Conservation (phyloP, 768 basidiomycete species). For the Termitomyces sp. region DNA sequence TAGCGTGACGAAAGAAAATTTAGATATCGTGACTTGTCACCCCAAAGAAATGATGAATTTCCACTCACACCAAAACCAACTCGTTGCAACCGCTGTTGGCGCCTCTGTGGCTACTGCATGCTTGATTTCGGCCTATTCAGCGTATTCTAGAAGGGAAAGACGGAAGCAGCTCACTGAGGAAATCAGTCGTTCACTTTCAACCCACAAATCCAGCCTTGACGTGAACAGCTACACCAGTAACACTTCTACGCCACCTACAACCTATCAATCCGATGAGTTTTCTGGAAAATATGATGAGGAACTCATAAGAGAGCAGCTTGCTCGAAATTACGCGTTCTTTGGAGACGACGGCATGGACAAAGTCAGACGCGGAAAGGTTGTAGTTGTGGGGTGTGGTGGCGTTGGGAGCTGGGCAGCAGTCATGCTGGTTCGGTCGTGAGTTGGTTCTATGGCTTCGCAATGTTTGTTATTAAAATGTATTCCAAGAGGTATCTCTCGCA, state of each 20-base stretch:
- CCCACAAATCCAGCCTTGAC: constrained; percentile 22
- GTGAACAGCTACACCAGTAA: constrained; percentile 9
- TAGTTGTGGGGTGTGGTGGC: constrained; percentile 92
- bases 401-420: constrained; percentile 96
- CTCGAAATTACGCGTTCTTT: constrained; percentile 93
- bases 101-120: constrained; percentile 62
- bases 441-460: constrained; percentile 12
- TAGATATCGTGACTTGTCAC: constrained; percentile 7
- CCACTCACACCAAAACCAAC: constrained; percentile 55
- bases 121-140: constrained; percentile 55
- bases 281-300: constrained; percentile 61
- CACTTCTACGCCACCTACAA: constrained; percentile 8
- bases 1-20: background rate
- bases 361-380: constrained; percentile 73
- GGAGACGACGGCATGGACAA: constrained; percentile 85
- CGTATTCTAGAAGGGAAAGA: constrained; percentile 41
- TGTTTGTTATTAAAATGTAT: background rate
- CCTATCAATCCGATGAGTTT: constrained; percentile 5
- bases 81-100: constrained; percentile 60
- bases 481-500: constrained; percentile 65
- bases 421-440: constrained; percentile 89
- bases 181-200: constrained; percentile 47
- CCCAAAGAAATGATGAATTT: constrained; percentile 19
- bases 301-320: constrained; percentile 84
- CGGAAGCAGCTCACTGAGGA: constrained; percentile 58